Evolutionary conservation across 805 yeast genomes (phyloP).

Genomic region (Candida koratica): DNA sequence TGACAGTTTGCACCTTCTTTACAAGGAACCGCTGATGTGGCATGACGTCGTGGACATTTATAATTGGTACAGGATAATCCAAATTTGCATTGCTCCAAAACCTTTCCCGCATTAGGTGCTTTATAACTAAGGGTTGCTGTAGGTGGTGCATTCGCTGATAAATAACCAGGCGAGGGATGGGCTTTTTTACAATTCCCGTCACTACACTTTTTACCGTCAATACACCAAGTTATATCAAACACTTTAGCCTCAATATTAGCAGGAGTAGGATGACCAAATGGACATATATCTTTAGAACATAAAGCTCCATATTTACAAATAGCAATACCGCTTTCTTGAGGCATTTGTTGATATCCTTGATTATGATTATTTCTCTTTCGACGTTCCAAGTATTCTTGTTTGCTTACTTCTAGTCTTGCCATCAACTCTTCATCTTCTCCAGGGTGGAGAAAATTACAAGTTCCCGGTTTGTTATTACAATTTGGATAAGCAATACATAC

Average conservation of each 20-base stretch:
- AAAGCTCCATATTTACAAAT: constrained; percentile 73
- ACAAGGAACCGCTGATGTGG: constrained; percentile 66
- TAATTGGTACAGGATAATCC: constrained; percentile 72
- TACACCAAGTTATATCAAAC: constrained; percentile 69
- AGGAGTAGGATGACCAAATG: constrained; percentile 90
- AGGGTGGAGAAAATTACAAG: constrained; percentile 80
- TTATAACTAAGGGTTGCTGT: not conserved
- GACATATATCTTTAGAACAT: constrained; percentile 77
- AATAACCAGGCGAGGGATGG: constrained; percentile 68
- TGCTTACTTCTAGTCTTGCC: constrained; percentile 62
- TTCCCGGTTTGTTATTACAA: constrained; percentile 76
- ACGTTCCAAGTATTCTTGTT: constrained; percentile 46
- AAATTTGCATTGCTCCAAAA: constrained; percentile 79
- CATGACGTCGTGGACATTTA: constrained; percentile 82
- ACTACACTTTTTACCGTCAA: constrained; percentile 59
- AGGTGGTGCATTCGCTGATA: constrained; percentile 17
- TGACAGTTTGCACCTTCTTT: constrained; percentile 78
- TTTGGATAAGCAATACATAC: constrained; percentile 71
- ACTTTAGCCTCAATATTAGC: constrained; percentile 73
- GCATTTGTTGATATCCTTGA: constrained; percentile 6
- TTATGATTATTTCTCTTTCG: constrained; percentile 20
- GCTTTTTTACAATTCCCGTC: constrained; percentile 65
- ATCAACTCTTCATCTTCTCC: constrained; percentile 76
- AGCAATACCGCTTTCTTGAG: constrained; percentile 44
- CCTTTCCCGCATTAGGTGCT: constrained; percentile 15